Conservation (phyloP, 2,329 filamentous ascomycete genomes). For the Diaporthe ilicicola region DNA sequence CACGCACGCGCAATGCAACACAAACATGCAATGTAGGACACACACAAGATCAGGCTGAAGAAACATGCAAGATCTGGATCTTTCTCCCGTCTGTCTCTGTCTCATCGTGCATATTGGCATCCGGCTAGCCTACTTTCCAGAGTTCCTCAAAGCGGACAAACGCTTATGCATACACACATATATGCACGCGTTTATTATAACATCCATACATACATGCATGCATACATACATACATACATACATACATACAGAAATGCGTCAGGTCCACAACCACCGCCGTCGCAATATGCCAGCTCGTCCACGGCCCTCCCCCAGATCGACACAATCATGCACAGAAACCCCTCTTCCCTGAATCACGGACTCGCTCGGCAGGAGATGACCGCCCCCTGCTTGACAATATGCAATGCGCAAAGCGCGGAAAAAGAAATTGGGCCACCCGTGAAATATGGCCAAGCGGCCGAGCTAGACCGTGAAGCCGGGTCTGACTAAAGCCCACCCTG, state of each 20-base stretch:
- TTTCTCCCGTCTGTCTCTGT: background rate
- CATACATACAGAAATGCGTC: constrained; percentile 8
- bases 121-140: no score
- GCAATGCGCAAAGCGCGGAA: background rate
- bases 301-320: background rate
- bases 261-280: background rate
- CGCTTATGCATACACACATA: background rate
- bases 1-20: constrained; percentile 8
- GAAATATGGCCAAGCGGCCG: constrained; percentile 20
- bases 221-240: constrained; percentile 17
- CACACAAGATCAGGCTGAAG: background rate
- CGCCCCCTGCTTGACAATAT: background rate
- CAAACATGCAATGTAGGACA: constrained; percentile 4
- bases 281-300: background rate
- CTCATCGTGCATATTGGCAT: background rate
- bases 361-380: background rate
- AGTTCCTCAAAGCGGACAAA: background rate
- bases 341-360: background rate
- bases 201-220: constrained; percentile 28
- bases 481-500: background rate
- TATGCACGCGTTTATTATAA: background rate
- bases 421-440: background rate
- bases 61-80: constrained; percentile 16
- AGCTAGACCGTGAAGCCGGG: background rate
- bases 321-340: background rate